A percentile compares a stretch with the other conserved stretches of the same genome.
Conservation (phyloP, 2,329 filamentous ascomycete species). For the Colletotrichum sp. region DNA sequence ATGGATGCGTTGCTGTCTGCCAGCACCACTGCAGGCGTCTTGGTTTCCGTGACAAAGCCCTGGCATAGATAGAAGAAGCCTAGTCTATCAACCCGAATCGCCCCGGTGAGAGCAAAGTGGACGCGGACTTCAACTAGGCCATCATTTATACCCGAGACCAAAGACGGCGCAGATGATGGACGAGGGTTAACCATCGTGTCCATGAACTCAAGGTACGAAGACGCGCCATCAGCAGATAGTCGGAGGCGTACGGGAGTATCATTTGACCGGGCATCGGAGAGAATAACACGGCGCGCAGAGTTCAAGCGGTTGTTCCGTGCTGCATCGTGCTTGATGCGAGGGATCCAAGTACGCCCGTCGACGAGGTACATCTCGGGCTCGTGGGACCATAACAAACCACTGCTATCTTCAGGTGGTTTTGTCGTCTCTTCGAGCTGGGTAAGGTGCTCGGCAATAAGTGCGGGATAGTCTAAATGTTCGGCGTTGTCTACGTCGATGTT, state of each 20-base stretch:
- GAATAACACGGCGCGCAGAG: background rate
- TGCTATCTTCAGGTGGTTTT: background rate
- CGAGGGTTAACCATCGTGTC: background rate
- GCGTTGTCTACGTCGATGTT: constrained; percentile 5
- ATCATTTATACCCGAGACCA: background rate
- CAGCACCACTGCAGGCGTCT: background rate
- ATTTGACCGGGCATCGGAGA: background rate
- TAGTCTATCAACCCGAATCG: background rate
- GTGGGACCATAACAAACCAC: background rate
- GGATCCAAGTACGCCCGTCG: background rate
- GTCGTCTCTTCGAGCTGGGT: background rate
- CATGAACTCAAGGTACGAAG: background rate
- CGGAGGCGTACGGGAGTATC: background rate
- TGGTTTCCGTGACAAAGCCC: background rate
- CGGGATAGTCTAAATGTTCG: background rate
- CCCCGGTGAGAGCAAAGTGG: background rate
- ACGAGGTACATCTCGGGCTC: background rate
- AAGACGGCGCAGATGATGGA: background rate
- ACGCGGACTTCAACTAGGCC: background rate
- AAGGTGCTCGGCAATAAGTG: background rate
- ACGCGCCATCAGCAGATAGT: background rate
- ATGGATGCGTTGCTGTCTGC: background rate
- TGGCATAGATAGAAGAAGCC: background rate
- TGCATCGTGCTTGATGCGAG: constrained; percentile 4
- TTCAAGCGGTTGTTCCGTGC: constrained; percentile 1